phyloP scores from a whole-genome alignment of 2,329 filamentous ascomycete species.

The Escovopsis sp. region DNA sequence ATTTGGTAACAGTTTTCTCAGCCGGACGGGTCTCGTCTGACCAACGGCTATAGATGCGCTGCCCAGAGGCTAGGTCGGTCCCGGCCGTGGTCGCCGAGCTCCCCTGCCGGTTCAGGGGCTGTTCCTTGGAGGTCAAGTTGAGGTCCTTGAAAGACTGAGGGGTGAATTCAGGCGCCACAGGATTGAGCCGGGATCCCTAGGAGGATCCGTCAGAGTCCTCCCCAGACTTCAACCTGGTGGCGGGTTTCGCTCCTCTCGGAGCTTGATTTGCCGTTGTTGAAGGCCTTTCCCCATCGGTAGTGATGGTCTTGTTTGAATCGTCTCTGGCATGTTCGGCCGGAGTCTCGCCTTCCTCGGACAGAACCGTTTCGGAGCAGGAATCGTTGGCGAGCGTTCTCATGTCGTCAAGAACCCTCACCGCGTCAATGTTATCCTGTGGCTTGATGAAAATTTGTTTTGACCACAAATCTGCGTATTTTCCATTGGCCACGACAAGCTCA shows the following conservation, averaged over 20 bases:
- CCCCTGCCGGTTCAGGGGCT: neutral
- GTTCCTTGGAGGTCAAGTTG: neutral
- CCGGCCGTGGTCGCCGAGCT: neutral
- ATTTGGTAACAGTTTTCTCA: neutral
- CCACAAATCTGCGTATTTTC: conserved; percentile 52
- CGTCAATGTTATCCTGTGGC: conserved; percentile 25
- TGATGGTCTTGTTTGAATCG: conserved; percentile 10
- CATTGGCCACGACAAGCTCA: conserved; percentile 39
- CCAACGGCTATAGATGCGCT: conserved; percentile 10
- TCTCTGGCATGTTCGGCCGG: conserved; percentile 8
- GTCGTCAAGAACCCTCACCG: conserved; percentile 6
- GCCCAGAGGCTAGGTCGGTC: conserved; percentile 1
- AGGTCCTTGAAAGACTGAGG: conserved; percentile 19
- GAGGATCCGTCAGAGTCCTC: conserved; percentile 9
- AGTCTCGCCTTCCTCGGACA: conserved; percentile 1
- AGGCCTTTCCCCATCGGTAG: conserved; percentile 10
- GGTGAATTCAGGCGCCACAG: conserved; percentile 40
- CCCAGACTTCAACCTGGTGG: conserved; percentile 15
- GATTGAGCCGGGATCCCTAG: conserved; percentile 40
- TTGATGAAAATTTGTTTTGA: conserved; percentile 44
- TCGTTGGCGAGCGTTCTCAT: conserved; percentile 5
- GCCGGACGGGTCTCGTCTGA: conserved; percentile 17
- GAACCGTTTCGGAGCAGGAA: conserved; percentile 5
- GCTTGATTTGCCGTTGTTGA: conserved; percentile 21
- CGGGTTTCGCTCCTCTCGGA: conserved; percentile 37